phyloP scores from a whole-genome alignment of 163 green algal genomes.

The Scenedesmus sp. region DNA sequence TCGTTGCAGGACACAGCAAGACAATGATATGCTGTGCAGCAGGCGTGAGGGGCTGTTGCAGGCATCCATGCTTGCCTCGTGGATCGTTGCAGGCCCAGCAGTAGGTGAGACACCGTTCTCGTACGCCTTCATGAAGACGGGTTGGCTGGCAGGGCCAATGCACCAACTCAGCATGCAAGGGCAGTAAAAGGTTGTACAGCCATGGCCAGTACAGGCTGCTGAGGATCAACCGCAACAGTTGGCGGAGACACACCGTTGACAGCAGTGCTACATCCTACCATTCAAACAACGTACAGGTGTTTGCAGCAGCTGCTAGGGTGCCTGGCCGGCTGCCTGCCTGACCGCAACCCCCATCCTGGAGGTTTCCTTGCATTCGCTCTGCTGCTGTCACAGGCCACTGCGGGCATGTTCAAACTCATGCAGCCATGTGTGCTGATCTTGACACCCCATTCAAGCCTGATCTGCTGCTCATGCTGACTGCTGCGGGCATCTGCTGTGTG shows the following conservation, averaged over 20 bases:
- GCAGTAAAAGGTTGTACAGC: neutral
- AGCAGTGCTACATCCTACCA: too few species aligned
- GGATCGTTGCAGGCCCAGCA: conserved; percentile 11
- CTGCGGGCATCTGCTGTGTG: neutral
- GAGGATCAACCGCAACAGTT: neutral
- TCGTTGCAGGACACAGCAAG: conserved; percentile 1
- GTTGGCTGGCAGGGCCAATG: neutral
- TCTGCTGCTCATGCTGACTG: neutral
- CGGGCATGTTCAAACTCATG: too few species aligned
- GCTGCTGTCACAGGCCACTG: neutral
- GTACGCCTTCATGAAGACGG: too few species aligned
- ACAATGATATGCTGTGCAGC: conserved; percentile 24
- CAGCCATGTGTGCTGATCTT: neutral
- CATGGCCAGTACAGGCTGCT: neutral
- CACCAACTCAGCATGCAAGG: neutral
- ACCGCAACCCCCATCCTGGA: neutral
- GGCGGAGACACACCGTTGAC: neutral
- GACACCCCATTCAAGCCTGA: too few species aligned
- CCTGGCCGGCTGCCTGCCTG: too few species aligned
- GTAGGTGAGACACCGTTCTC: neutral
- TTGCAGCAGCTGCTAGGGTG: too few species aligned
- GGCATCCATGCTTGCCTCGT: neutral
- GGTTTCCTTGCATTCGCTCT: neutral
- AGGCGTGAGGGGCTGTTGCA: conserved; percentile 20
- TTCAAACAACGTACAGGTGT: too few species aligned